Conservation (phyloP, 2,329 filamentous ascomycete genomes). For the Ophiostoma sp. region DNA sequence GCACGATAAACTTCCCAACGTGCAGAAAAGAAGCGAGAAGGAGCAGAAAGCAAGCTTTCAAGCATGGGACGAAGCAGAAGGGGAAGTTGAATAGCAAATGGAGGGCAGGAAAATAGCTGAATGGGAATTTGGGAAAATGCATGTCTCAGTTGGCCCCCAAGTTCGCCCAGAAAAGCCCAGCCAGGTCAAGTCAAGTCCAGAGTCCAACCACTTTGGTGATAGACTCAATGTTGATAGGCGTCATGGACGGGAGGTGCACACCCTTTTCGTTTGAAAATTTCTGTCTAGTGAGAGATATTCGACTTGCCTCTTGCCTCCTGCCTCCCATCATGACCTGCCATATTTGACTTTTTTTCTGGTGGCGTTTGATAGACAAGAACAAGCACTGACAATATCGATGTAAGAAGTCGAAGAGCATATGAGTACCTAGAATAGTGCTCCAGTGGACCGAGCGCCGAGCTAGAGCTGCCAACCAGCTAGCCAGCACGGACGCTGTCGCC, state of each 20-base stretch:
- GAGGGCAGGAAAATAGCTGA: neutral
- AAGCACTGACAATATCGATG: neutral
- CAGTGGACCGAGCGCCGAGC: neutral
- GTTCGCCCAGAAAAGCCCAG: neutral
- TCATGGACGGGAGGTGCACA: neutral
- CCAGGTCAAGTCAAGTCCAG: too few relatives aligned
- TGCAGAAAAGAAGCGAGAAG: conserved; percentile 6
- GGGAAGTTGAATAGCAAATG: neutral
- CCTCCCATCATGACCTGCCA: neutral
- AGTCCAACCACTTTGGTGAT: neutral
- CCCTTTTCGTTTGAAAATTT: neutral
- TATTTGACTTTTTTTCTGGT: neutral
- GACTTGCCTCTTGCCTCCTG: neutral
- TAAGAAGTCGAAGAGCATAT: neutral
- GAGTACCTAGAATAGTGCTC: neutral
- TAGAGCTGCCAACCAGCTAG: neutral
- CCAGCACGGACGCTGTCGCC: neutral
- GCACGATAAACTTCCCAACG: neutral
- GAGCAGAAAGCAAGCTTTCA: neutral
- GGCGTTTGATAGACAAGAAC: neutral
- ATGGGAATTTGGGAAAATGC: neutral
- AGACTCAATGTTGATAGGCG: neutral
- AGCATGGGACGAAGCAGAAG: neutral
- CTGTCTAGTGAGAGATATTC: neutral
- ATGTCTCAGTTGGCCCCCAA: neutral